phyloP scores from a whole-genome alignment of 345 rosid genomes.

The Iberis pinnata region DNA sequence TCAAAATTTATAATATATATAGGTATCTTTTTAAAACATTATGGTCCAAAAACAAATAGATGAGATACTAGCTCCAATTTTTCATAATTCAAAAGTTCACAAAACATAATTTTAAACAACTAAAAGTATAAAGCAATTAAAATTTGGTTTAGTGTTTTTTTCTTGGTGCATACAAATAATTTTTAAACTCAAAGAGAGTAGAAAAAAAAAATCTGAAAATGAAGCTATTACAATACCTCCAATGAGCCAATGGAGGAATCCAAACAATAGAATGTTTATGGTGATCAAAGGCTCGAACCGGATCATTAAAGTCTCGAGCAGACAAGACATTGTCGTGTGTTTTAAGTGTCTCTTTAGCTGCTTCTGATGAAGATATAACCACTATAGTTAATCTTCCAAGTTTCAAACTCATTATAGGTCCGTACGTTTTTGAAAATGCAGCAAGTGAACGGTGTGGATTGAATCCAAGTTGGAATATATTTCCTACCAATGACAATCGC shows the following conservation, averaged over 20 bases:
- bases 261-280: constrained; percentile 24
- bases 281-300: constrained; percentile 18
- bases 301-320: constrained; percentile 16
- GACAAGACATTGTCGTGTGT: constrained; percentile 33
- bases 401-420: constrained; percentile 41
- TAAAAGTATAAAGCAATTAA: too few relatives aligned
- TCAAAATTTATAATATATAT: too few relatives aligned
- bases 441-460: constrained; percentile 33
- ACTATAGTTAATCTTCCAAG: constrained; percentile 26
- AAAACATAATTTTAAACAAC: too few relatives aligned
- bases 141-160: too few relatives aligned
- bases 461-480: constrained; percentile 34
- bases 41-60: too few relatives aligned
- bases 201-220: neutral
- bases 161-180: too few relatives aligned
- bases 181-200: too few relatives aligned
- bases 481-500: constrained; percentile 37
- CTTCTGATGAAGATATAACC: constrained; percentile 25
- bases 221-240: constrained; percentile 20
- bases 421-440: constrained; percentile 34
- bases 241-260: constrained; percentile 23
- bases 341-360: constrained; percentile 24
- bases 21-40: too few relatives aligned
- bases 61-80: too few relatives aligned
- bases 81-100: too few relatives aligned